phyloP scores from a whole-genome alignment of 306 rosid species.

The Lithocarpus polystachyus region DNA sequence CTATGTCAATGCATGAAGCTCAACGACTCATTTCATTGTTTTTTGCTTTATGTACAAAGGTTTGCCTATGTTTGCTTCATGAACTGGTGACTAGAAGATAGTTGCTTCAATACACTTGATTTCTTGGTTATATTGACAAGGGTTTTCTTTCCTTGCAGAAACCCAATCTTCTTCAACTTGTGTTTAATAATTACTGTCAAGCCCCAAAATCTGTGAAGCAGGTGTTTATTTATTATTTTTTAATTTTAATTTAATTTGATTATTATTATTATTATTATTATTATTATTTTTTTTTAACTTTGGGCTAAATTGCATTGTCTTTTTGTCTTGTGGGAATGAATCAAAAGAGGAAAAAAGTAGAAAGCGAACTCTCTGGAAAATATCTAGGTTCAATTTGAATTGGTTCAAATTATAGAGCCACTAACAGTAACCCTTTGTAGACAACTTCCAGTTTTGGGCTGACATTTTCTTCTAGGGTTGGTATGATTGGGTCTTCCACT shows the following conservation, averaged over 20 bases:
- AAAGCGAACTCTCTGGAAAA: background rate
- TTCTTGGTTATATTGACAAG: slow-evolving; percentile 11
- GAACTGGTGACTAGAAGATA: slow-evolving; percentile 7
- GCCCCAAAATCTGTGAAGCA: slow-evolving; percentile 77
- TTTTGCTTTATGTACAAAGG: slow-evolving; percentile 95
- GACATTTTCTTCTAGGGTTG: background rate
- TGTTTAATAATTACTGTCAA: slow-evolving; percentile 65
- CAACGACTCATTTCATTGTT: slow-evolving; percentile 81
- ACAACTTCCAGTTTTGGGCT: background rate
- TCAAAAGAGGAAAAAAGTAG: background rate
- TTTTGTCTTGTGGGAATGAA: background rate
- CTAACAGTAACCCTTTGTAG: background rate
- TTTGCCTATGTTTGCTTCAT: slow-evolving; percentile 30
- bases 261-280: too few relatives aligned
- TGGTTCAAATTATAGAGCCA: background rate
- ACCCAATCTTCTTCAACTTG: slow-evolving; percentile 80
- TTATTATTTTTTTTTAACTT: too few relatives aligned
- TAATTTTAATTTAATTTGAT: too few relatives aligned
- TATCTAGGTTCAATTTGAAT: background rate
- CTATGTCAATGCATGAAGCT: slow-evolving; percentile 71
- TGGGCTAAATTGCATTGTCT: background rate
- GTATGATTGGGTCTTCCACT: background rate
- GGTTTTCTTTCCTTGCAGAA: slow-evolving; percentile 57
- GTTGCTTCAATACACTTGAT: slow-evolving; percentile 12
- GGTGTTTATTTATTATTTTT: slow-evolving; percentile 42